Conservation (phyloP, 2,329 filamentous ascomycete genomes). For the Acarospora socialis region DNA sequence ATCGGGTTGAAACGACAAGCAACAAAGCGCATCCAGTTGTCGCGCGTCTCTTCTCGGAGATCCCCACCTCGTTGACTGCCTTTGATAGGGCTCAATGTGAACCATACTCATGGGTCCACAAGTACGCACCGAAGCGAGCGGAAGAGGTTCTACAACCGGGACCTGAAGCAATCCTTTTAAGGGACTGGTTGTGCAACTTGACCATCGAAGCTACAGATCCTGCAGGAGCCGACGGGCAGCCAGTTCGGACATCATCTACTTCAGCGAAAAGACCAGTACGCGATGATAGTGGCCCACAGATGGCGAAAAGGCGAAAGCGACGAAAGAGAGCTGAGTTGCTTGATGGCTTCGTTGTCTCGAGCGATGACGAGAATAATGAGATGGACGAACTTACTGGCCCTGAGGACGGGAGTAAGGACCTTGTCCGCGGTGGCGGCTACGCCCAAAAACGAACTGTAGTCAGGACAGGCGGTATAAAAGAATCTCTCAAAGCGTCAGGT, state of each 20-base stretch:
- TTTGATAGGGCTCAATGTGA: conserved; percentile 74
- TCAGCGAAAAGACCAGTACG: conserved; percentile 14
- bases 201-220: conserved; percentile 64
- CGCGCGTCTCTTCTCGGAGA: conserved; percentile 40
- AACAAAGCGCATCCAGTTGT: conserved; percentile 50
- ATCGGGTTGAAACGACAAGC: too few relatives aligned
- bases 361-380: conserved; percentile 57
- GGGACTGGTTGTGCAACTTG: conserved; percentile 66
- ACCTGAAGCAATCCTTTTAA: conserved; percentile 54
- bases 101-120: conserved; percentile 58
- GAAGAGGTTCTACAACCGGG: conserved; percentile 62
- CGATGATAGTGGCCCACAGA: conserved; percentile 15
- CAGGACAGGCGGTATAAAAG: conserved; percentile 25
- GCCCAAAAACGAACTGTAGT: conserved; percentile 26
- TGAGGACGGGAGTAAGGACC: conserved; percentile 36
- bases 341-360: conserved; percentile 67
- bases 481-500: conserved; percentile 20
- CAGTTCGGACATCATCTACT: conserved; percentile 19
- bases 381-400: conserved; percentile 54
- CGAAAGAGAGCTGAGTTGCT: conserved; percentile 56
- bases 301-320: conserved; percentile 40
- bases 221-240: conserved; percentile 29
- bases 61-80: conserved; percentile 53
- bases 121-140: conserved; percentile 62
- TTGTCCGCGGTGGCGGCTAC: conserved; percentile 26